phyloP scores from a whole-genome alignment of 805 yeast species.

The Metahyphopichia silvanorum region DNA sequence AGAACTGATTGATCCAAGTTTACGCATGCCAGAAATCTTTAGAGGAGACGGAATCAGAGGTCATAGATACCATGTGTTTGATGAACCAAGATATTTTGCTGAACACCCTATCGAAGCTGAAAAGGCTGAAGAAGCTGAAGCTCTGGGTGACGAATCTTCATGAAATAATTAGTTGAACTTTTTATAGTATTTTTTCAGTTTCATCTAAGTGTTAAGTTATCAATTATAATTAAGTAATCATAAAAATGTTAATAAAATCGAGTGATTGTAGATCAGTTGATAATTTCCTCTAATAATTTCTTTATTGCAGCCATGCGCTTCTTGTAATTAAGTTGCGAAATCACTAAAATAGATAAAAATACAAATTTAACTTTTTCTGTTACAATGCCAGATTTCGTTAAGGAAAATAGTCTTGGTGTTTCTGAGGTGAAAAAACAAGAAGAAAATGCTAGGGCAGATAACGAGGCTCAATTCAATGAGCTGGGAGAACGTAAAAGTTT shows the following conservation, averaged over 20 bases:
- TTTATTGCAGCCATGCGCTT: no score
- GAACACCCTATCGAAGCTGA: constrained; percentile 10
- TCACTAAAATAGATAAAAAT: no score
- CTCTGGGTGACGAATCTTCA: background rate
- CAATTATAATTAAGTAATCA: no score
- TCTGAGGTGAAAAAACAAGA: constrained; percentile 3
- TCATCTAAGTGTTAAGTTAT: no score
- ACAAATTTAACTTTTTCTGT: background rate
- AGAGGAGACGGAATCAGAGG: constrained; percentile 92
- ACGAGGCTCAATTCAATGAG: constrained; percentile 8
- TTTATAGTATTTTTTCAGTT: constrained; percentile 1
- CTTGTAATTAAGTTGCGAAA: no score
- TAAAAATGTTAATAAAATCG: no score
- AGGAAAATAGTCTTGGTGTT: constrained; percentile 6
- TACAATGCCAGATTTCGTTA: constrained; percentile 11
- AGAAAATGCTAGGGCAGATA: background rate
- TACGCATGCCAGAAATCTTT: constrained; percentile 76
- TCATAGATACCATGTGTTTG: constrained; percentile 91
- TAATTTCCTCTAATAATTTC: no score
- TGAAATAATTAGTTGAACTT: background rate
- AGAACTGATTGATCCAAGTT: constrained; percentile 51
- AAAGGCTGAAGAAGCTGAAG: background rate
- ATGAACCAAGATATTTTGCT: constrained; percentile 81
- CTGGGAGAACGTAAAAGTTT: constrained; percentile 34
- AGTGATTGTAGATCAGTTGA: no score